Base-by-base conservation (phyloP, 306 rosid species). In the Carpinus viminea region DNA sequence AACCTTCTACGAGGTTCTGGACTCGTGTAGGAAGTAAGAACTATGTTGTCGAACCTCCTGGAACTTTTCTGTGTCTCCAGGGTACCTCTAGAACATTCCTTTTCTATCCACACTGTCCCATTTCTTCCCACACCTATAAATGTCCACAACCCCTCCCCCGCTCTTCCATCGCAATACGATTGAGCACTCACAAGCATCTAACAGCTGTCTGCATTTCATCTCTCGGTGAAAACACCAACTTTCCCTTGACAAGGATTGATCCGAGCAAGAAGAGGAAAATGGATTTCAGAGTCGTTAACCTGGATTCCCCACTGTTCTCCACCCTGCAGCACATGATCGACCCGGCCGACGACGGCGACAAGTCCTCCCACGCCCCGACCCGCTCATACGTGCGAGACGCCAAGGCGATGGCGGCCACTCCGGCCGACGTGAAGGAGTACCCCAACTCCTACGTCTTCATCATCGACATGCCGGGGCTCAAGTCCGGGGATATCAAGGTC, bases 401-500 rank as follows among this genome's bases (percentile, higher is more conserved):
- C 1, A 91, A 86, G 78, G 99, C 98, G 12, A 91, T 92, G 93
- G 98, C 98, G 0, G 73, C 98, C 0, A 95, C 98, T 0, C 91
- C 98, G 6, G 97, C 97, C 0, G 98, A 95, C 56, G 86, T 95
- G 61, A 95, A 86, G 88, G 98, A 95, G 78, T 73, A 74, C 2
- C 90, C 93, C 0, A 87, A 82, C 31, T 81, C 94, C 0, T 95
- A 90, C 52, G 91, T 71, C 3, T 95, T 95, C 74, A 82, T 92
- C 59, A 81, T 95, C 12, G 98, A 95, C 87, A 89, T 95, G 98
- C 98, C 98, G 0, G 98, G 97, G n/a, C 46, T 91, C 68, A 93
- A 92, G 47, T 90, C 94, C 0, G 96, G 90, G 3, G 97, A 92
- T 68, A 91, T 95, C 11, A 92, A 90, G 91, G 98, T 95, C 48